Base-by-base conservation (phyloP, 208 protist species). In the Dictyostelium gargantuum region DNA sequence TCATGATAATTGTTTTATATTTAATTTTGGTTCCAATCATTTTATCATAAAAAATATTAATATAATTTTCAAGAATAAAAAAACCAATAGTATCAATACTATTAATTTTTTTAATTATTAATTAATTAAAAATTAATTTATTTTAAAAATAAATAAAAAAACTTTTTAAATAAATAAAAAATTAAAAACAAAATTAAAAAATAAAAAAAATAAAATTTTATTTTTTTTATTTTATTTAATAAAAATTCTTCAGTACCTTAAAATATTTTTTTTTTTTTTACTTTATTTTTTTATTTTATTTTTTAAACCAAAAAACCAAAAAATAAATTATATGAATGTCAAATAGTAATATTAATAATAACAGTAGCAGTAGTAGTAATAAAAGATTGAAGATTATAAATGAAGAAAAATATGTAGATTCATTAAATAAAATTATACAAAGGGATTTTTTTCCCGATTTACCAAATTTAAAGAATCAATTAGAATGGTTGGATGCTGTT, bases 361-460 rank as follows among this genome's bases (percentile, higher is more conserved):
- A 50, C 15, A 56, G 6, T 56, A 56, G 17, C 17, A 23, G 17
- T 23, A 70, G 17, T 70, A 70, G 15, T 74, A 74, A 74, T 46
- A 74, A 74, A 23, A 74, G 46, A 74, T 46, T n/a, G 52, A 80
- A 23, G 2, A 44, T 93, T 21, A 35, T 93, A 6, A 44, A 80
- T 17, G 76, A 89, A 54, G 84, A 91, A 6, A 21, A 82, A 72
- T 92, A 92, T 73, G 63, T 91, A 73, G 48, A 61, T 21, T 52
- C 82, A 38, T 35, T 89, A 38, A 61, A 52, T 46, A 46, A 77
- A 48, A 85, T 93, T 40, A 93, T 93, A 29, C 26, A 80, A 19
- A 93, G 77, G 40, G 89, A 93, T 50, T 93, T 68, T 46, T 93
- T 80, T 21, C 89, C 89, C 29, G 89, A 93, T 85, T 35, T 93